Percentiles rank a stretch among this genome's conserved stretches.
phyloP scores from a whole-genome alignment of 2,329 filamentous ascomycete genomes.

The Xylariaceae sp. region DNA sequence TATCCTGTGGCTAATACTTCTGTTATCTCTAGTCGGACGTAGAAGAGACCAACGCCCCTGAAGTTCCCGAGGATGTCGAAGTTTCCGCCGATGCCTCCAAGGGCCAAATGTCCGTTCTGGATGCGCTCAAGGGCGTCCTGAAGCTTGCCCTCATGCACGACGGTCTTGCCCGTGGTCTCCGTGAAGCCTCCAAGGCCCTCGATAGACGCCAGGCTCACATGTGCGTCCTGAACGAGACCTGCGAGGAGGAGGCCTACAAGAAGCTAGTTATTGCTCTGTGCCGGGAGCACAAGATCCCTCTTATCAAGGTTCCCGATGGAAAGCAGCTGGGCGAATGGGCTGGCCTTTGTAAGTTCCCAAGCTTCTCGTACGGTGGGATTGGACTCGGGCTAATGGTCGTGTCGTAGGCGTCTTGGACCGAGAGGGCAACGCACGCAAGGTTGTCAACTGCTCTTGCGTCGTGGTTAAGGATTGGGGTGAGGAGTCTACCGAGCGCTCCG shows the following conservation, averaged over 20 bases:
- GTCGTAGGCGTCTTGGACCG: conserved; percentile 87
- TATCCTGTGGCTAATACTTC: conserved; percentile 23
- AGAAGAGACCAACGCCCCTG: conserved; percentile 90
- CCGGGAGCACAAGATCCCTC: conserved; percentile 98
- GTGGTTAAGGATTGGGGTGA: conserved; percentile 99
- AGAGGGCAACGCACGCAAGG: conserved; percentile 99
- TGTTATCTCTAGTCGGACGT: conserved; percentile 78
- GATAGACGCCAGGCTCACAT: conserved; percentile 99
- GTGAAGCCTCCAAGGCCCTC: conserved; percentile 97
- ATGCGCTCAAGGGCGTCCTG: conserved; percentile 97
- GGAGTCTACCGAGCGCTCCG: conserved; percentile 97
- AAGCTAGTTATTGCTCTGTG: conserved; percentile 98
- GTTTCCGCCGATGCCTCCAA: conserved; percentile 86
- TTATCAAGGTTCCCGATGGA: conserved; percentile 99
- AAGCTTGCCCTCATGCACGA: conserved; percentile 99
- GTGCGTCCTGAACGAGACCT: conserved; percentile 99
- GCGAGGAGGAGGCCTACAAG: conserved; percentile 99
- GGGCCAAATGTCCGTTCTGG: conserved; percentile 95
- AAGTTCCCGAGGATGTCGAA: conserved; percentile 86
- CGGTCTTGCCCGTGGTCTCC: conserved; percentile 95
- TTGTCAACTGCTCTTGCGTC: conserved; percentile 99
- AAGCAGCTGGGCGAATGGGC: conserved; percentile 99
- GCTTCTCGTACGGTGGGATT: not conserved
- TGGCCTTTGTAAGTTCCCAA: conserved; percentile 83
- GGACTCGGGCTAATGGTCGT: conserved; percentile 30